These are phyloP conservation scores for Gastrolobium villosum DNA, from an alignment of 306 rosid genomes.

Conservation along the genomic window DNA sequence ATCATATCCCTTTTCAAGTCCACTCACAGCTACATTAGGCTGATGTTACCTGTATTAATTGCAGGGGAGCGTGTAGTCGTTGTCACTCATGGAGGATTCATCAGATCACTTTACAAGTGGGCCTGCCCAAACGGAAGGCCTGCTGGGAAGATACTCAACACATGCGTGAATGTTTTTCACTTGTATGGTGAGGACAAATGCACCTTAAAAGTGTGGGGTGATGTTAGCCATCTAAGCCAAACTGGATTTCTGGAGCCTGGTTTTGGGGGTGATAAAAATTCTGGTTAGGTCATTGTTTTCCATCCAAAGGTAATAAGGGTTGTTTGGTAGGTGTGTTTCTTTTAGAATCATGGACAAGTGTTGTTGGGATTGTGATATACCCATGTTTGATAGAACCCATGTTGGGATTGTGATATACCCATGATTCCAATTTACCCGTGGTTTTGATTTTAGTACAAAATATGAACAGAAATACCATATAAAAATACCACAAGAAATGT, in stretches of 20 bases:
- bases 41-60: slow-evolving; percentile 38
- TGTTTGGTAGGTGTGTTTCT: too few relatives aligned
- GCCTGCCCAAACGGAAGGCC: slow-evolving; percentile 61
- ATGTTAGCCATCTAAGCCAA: slow-evolving; percentile 77
- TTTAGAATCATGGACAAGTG: too few relatives aligned
- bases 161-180: slow-evolving; percentile 76
- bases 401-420: too few relatives aligned
- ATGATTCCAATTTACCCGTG: too few relatives aligned
- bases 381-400: too few relatives aligned
- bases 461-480: too few relatives aligned
- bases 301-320: slow-evolving; percentile 26
- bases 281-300: slow-evolving; percentile 70
- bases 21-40: slow-evolving; percentile 9
- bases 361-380: too few relatives aligned
- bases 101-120: slow-evolving; percentile 65
- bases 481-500: too few relatives aligned
- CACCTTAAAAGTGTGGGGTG: slow-evolving; percentile 76
- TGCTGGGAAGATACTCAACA: slow-evolving; percentile 69
- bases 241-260: slow-evolving; percentile 72
- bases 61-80: slow-evolving; percentile 78
- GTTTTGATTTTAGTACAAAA: too few relatives aligned
- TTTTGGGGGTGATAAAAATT: slow-evolving; percentile 85
- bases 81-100: slow-evolving; percentile 84
- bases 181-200: slow-evolving; percentile 69
- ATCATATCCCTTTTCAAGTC: slow-evolving; percentile 5